Evolutionary conservation across 331 rosid genomes (phyloP).

Genomic region (Spiraea crenata): DNA sequence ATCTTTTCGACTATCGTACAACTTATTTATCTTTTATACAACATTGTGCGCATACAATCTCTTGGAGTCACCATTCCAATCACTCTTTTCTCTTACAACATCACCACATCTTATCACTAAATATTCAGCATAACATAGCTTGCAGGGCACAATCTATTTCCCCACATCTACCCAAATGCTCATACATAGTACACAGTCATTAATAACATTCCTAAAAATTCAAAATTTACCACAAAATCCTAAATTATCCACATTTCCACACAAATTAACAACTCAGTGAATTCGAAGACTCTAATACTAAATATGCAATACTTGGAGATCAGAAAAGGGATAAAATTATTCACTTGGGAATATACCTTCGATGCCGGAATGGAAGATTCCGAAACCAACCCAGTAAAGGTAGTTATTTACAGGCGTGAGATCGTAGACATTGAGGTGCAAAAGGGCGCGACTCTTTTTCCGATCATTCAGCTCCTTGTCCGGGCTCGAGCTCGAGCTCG

Average conservation of each 20-base stretch:
- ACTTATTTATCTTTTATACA: neutral
- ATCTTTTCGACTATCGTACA: neutral
- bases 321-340: constrained; percentile 3
- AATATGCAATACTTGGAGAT: neutral
- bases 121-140: neutral
- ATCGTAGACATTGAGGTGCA: constrained; percentile 92
- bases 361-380: constrained; percentile 87
- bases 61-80: constrained; percentile 4
- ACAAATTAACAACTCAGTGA: neutral
- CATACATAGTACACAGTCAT: neutral
- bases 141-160: neutral
- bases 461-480: constrained; percentile 41
- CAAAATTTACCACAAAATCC: neutral
- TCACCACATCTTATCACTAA: neutral
- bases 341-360: constrained; percentile 50
- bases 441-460: constrained; percentile 31
- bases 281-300: neutral
- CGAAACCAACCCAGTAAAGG: constrained; percentile 75
- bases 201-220: neutral
- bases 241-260: neutral
- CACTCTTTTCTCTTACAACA: constrained; percentile 1
- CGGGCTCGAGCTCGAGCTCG: constrained; percentile 34
- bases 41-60: neutral
- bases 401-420: constrained; percentile 84
- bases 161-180: neutral